Percentiles rank a stretch among this genome's conserved stretches.
Conservation (phyloP, 2,329 filamentous ascomycete genomes). For the Diaporthe citriasiana region DNA sequence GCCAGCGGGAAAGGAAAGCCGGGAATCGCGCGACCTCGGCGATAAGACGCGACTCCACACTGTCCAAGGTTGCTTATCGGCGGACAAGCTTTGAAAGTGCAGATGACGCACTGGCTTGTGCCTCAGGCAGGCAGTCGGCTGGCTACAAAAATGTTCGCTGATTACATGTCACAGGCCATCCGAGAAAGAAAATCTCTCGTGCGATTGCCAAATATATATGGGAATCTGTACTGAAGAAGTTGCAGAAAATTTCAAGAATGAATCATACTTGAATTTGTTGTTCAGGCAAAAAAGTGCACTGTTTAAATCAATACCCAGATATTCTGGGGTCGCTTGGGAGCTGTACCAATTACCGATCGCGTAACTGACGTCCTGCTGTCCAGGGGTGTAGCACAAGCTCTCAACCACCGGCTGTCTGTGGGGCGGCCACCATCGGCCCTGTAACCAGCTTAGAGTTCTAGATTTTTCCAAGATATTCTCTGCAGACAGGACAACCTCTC, state of each 20-base stretch:
- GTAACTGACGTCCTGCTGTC: conserved; percentile 1
- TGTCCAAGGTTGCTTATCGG: not conserved
- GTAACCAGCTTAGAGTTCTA: conserved; percentile 16
- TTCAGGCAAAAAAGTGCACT: not conserved
- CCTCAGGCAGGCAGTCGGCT: conserved; percentile 31
- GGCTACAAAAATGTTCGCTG: not conserved
- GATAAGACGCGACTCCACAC: conserved; percentile 29
- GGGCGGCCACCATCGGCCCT: conserved; percentile 31
- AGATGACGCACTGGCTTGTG: conserved; percentile 23
- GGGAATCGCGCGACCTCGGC: conserved; percentile 26
- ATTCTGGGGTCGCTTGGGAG: not conserved
- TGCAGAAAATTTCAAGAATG: not conserved
- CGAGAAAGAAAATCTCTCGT: not conserved
- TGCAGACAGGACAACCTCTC: conserved; percentile 4
- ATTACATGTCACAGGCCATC: not conserved
- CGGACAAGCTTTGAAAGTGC: not conserved
- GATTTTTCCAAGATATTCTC: conserved; percentile 28
- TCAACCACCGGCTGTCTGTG: conserved; percentile 18
- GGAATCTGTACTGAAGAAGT: not conserved
- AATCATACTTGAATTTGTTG: not conserved
- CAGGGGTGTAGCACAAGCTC: conserved; percentile 15
- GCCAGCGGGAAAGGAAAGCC: not conserved
- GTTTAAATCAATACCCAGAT: not conserved
- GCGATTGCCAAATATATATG: not conserved
- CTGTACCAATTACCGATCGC: conserved; percentile 11